Conservation (phyloP, 2,329 filamentous ascomycete species). For the Biscogniauxia mediterranea region DNA sequence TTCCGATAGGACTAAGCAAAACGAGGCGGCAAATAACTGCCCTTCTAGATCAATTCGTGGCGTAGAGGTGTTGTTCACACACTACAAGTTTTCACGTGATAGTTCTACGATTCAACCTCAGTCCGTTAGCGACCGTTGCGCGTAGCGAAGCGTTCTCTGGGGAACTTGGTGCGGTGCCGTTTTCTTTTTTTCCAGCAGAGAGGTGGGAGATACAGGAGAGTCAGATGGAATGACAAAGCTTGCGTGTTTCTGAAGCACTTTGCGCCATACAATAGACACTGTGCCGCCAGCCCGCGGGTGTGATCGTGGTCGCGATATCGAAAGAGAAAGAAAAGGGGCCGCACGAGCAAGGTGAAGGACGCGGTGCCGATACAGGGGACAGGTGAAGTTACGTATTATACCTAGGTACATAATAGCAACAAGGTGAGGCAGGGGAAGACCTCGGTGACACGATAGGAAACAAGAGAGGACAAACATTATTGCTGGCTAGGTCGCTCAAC, state of each 20-base stretch:
- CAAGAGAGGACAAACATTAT: not conserved
- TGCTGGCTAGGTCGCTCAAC: not conserved
- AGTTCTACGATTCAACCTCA: not conserved
- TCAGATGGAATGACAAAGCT: not conserved
- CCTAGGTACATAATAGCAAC: not conserved
- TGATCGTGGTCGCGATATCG: not conserved
- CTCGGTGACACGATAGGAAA: not conserved
- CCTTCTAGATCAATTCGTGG: not conserved
- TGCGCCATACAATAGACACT: not conserved
- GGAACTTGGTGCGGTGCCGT: not conserved
- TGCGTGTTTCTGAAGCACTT: not conserved
- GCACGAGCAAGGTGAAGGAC: not conserved
- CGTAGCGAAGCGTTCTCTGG: not conserved
- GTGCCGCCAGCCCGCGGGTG: not conserved
- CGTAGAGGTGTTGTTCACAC: not conserved
- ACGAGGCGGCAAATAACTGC: not conserved
- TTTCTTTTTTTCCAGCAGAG: not conserved
- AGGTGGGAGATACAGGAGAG: not conserved
- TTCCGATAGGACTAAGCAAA: not conserved
- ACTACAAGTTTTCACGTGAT: not conserved
- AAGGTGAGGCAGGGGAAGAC: not conserved
- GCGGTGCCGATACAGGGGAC: not conserved
- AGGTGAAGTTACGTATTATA: not conserved
- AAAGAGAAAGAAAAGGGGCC: not conserved
- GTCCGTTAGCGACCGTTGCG: not conserved